Evolutionary conservation across 169 alveolate species (phyloP).

Genomic region (Plasmodium gonderi): DNA sequence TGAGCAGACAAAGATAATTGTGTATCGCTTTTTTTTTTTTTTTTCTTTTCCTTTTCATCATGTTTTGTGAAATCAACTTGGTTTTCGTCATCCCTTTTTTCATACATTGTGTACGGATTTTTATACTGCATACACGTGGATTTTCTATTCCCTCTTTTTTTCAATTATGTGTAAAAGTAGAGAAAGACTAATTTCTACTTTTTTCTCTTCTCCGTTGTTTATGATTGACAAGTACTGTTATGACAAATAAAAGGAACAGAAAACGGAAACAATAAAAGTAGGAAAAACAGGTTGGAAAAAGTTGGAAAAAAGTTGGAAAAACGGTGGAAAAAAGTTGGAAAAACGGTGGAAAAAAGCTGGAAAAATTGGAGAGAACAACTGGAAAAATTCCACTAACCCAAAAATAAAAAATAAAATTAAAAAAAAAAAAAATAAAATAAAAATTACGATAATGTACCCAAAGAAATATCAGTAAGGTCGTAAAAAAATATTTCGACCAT

Average conservation of each 20-base stretch:
- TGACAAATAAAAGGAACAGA: neutral
- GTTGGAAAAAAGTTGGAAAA: neutral
- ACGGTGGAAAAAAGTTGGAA: neutral
- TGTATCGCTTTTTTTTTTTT: conserved; percentile 1
- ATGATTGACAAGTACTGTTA: neutral
- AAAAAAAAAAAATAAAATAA: neutral
- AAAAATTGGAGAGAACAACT: neutral
- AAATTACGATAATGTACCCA: too few species aligned
- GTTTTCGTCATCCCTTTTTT: conserved; percentile 19
- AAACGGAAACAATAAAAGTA: neutral
- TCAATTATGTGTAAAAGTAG: neutral
- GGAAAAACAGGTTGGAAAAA: neutral
- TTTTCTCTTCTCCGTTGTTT: neutral
- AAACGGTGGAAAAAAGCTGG: neutral
- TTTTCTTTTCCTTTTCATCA: conserved; percentile 3
- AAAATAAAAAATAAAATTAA: neutral
- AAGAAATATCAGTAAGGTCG: too few species aligned
- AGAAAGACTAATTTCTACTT: neutral
- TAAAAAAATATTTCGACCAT: neutral
- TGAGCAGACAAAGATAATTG: conserved; percentile 30
- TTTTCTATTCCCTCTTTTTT: conserved; percentile 3
- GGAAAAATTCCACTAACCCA: neutral
- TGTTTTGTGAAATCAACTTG: neutral
- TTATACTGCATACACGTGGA: neutral
- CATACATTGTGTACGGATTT: neutral